Percentiles rank a stretch among this genome's conserved stretches.
Evolutionary conservation across 1,284 basidiomycete genomes (phyloP).

Genomic region (Cryptococcus sp.): DNA sequence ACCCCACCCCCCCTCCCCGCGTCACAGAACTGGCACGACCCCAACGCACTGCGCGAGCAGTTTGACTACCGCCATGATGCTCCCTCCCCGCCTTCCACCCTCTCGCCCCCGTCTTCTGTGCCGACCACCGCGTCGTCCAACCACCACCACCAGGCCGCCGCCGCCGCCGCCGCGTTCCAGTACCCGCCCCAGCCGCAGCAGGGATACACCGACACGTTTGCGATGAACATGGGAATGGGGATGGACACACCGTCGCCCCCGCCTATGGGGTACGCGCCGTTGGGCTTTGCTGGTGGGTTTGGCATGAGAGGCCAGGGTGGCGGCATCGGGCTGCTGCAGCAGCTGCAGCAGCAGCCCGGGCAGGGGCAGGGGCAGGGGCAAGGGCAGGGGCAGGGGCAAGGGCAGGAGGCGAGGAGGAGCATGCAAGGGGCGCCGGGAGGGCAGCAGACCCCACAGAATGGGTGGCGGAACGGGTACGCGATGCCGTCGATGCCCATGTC

Average conservation of each 20-base stretch:
- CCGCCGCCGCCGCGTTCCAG: not conserved
- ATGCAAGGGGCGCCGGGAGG: no score
- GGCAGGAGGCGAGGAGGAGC: no score
- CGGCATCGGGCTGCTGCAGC: not conserved
- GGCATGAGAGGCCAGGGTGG: not conserved
- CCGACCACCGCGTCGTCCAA: constrained; percentile 27
- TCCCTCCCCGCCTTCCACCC: constrained; percentile 32
- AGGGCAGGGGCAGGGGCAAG: no score
- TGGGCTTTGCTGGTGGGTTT: constrained; percentile 2
- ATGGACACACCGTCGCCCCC: constrained; percentile 43
- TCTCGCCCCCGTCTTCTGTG: constrained; percentile 43
- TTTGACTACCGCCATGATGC: constrained; percentile 40
- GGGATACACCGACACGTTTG: constrained; percentile 17
- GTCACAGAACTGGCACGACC: constrained; percentile 42
- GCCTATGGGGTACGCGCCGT: constrained; percentile 16
- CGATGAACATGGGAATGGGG: constrained; percentile 15
- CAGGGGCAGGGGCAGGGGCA: no score
- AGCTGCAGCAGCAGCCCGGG: not conserved
- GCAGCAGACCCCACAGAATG: constrained; percentile 4
- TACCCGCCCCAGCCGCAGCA: constrained; percentile 11
- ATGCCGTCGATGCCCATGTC: constrained; percentile 17
- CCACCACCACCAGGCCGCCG: constrained; percentile 14
- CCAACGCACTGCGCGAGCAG: constrained; percentile 17
- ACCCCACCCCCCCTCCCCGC: not conserved
- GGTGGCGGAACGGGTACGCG: constrained; percentile 27